Evolutionary conservation across 148 eudicot species (phyloP).

Genomic region (Rhododendron kiyosumense): DNA sequence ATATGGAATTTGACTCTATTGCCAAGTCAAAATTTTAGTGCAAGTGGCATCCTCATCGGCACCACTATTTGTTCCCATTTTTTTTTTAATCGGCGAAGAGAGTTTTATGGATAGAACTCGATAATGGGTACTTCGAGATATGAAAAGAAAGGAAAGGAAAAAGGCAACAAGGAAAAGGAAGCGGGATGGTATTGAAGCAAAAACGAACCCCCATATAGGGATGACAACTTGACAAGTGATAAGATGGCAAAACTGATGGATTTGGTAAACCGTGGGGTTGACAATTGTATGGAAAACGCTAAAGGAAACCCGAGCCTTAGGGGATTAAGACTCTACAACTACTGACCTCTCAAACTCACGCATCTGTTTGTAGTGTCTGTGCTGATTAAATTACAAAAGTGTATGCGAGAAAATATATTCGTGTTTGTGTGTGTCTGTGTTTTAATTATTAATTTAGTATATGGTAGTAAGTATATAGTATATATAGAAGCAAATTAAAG

Average conservation of each 20-base stretch:
- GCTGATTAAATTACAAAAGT: background rate
- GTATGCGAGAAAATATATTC: background rate
- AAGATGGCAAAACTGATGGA: conserved; percentile 1
- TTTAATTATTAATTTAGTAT: background rate
- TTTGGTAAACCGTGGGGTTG: conserved; percentile 2
- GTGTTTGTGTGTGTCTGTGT: background rate
- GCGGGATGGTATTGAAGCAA: too few species aligned
- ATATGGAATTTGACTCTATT: background rate
- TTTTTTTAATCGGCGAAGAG: too few species aligned
- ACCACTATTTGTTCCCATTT: background rate
- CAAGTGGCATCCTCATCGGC: background rate
- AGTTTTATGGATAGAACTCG: background rate
- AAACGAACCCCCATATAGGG: background rate
- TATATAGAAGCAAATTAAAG: background rate
- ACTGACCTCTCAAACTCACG: background rate
- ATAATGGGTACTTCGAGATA: background rate
- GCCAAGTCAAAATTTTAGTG: background rate
- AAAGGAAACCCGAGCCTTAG: background rate
- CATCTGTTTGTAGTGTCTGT: background rate
- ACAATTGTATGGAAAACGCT: background rate
- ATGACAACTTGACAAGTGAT: background rate
- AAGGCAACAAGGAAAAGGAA: too few species aligned
- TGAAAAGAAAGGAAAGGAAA: too few species aligned
- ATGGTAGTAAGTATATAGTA: background rate
- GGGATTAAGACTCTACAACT: background rate